Evolutionary conservation across 805 yeast species (phyloP), one percentile per base, ranked within the genome.

Genomic region (Wickerhamiella siamensis): DNA sequence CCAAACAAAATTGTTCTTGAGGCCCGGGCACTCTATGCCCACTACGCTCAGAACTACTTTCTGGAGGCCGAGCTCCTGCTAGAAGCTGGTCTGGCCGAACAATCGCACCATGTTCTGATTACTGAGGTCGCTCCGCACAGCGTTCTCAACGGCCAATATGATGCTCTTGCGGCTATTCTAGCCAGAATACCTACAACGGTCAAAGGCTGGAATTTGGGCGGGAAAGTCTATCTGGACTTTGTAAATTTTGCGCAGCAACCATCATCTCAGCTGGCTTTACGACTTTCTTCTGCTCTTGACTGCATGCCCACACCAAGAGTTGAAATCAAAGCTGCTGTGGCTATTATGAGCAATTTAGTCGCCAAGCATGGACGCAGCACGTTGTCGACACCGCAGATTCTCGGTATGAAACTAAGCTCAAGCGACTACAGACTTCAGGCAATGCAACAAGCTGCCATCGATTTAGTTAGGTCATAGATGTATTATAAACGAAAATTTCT

Each of bases 51-150:
- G 2, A 70, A 79, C 39, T 70, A 64, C 49, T 65, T 76, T 61
- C 63, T 69, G 14, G 84, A 83, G 50, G 75, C 77, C 1, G 64
- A 68, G 36, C 72, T 77, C 22, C 68, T 79, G 36, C 59, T 83
- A 1, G 67, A 65, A 10, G 94, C 94, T 0, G 65, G 63, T 9
- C 57, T 70, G 39, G 72, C 72, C 63, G 64, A 60, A 0, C 75
- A 72, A 32, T 94, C 95, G 0, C 91, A 83, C 52, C 55, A 60
- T 2, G 61, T 74, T 1, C 59, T 83, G 3, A 51, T 77, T 6
- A 54, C 62, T 1, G 56, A 66, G 3, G 79, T 84, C 24, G 97
- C 88, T 0, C 97, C 97, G 6, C 57, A 60, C 12, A 71, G 78
- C 3, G 72, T 87, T 1, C 70, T 77, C 14, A 65, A 71, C n/a